Evolutionary conservation across 2,329 filamentous ascomycete genomes (phyloP).

Genomic region (Penicillium rolfsii): DNA sequence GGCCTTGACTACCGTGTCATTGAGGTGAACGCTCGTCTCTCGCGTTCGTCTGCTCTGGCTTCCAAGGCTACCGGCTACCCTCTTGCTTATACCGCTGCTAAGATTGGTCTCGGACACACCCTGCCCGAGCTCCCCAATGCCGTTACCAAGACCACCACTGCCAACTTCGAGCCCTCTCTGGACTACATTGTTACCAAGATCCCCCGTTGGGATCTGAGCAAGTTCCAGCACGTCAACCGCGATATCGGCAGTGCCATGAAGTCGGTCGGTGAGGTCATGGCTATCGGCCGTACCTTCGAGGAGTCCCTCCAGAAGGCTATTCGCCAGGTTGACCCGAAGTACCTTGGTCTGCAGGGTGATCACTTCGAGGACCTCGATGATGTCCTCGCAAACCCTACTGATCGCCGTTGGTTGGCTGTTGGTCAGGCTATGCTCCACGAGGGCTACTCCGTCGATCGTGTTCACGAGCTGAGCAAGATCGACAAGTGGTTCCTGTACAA

Average conservation of each 20-base stretch:
- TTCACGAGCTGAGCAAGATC: constrained; percentile 96
- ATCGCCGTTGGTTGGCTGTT: constrained; percentile 95
- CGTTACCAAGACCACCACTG: constrained; percentile 97
- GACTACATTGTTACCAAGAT: constrained; percentile 99
- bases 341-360: constrained; percentile 91
- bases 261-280: constrained; percentile 98
- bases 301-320: constrained; percentile 99
- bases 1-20: constrained; percentile 98
- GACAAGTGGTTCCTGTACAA: constrained; percentile 99
- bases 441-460: constrained; percentile 86
- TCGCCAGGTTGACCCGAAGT: constrained; percentile 91
- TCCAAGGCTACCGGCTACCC: constrained; percentile 99
- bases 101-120: constrained; percentile 95
- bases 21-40: constrained; percentile 97
- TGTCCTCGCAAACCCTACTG: constrained; percentile 87
- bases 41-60: constrained; percentile 92
- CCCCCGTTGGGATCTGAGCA: constrained; percentile 95
- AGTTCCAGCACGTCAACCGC: constrained; percentile 98
- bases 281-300: constrained; percentile 96
- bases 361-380: constrained; percentile 92
- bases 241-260: constrained; percentile 99
- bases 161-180: constrained; percentile 96
- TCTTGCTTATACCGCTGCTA: constrained; percentile 94
- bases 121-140: constrained; percentile 95
- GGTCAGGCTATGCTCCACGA: constrained; percentile 98